Conservation (phyloP, 768 basidiomycete genomes). For the Tylopilus felleus region DNA sequence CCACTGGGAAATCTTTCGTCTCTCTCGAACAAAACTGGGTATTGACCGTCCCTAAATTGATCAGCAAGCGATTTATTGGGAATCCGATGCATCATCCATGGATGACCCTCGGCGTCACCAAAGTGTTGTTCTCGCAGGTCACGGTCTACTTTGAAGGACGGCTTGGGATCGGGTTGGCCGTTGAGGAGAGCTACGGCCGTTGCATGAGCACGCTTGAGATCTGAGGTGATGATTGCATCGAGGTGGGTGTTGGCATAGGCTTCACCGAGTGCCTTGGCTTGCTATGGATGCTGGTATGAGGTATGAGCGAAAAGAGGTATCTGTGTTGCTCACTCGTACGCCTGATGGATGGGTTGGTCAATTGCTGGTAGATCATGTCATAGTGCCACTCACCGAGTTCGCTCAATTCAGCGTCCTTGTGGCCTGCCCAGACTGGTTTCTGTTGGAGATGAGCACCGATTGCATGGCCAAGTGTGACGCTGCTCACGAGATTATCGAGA, state of each 20-base stretch:
- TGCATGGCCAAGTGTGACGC: too few species aligned
- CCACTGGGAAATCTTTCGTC: conserved; percentile 61
- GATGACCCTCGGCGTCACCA: conserved; percentile 65
- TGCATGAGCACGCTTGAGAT: conserved; percentile 58
- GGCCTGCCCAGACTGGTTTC: conserved; percentile 68
- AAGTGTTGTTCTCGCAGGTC: conserved; percentile 68
- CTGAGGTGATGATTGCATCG: conserved; percentile 60
- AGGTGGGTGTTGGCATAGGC: conserved; percentile 48
- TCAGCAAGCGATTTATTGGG: conserved; percentile 38
- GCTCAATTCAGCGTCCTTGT: conserved; percentile 68
- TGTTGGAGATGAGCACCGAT: conserved; percentile 13
- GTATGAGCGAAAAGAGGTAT: neutral
- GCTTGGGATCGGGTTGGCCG: conserved; percentile 45
- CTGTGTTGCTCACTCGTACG: conserved; percentile 43
- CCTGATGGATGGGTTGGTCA: conserved; percentile 35
- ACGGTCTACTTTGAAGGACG: conserved; percentile 44
- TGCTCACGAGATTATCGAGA: conserved; percentile 64
- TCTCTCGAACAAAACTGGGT: conserved; percentile 45
- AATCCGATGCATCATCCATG: conserved; percentile 33
- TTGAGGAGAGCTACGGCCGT: conserved; percentile 58
- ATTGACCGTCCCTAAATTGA: conserved; percentile 51
- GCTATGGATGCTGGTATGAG: conserved; percentile 34
- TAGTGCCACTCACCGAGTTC: conserved; percentile 58
- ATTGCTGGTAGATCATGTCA: neutral
- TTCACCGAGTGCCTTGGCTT: conserved; percentile 60